Conservation (phyloP, 2,329 filamentous ascomycete species). For the Ophiostoma ips region DNA sequence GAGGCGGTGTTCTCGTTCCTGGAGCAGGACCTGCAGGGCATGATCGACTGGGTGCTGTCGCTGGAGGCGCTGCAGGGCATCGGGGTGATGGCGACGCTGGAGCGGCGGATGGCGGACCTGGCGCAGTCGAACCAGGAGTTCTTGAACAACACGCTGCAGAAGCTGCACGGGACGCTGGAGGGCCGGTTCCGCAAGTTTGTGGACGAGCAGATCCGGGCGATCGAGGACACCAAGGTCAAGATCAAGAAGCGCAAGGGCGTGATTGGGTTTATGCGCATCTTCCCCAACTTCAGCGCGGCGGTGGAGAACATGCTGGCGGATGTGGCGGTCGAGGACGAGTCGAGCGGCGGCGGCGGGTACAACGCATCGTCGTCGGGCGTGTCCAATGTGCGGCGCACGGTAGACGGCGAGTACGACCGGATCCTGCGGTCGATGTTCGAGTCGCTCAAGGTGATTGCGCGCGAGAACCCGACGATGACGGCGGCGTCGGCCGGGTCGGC, state of each 20-base stretch:
- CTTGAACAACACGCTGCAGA: conserved; percentile 62
- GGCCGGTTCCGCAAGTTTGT: conserved; percentile 76
- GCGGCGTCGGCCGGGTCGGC: conserved; percentile 22
- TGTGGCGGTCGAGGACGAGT: conserved; percentile 28
- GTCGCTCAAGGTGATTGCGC: conserved; percentile 84
- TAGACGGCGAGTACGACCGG: conserved; percentile 77
- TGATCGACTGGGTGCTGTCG: conserved; percentile 72
- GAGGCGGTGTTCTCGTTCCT: conserved; percentile 77
- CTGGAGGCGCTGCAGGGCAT: conserved; percentile 84
- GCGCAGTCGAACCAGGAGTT: conserved; percentile 91
- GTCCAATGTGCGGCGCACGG: conserved; percentile 49
- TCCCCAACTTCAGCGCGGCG: conserved; percentile 70
- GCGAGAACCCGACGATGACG: conserved; percentile 39
- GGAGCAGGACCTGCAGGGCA: conserved; percentile 58
- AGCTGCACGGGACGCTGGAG: conserved; percentile 60
- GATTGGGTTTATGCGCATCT: conserved; percentile 87
- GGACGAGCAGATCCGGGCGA: conserved; percentile 86
- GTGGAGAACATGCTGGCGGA: conserved; percentile 70
- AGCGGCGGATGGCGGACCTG: conserved; percentile 64
- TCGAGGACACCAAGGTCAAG: conserved; percentile 97
- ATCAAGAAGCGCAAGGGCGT: conserved; percentile 97
- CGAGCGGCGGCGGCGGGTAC: too few species aligned
- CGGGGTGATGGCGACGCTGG: conserved; percentile 68
- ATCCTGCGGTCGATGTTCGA: conserved; percentile 96
- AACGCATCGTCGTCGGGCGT: background rate